Evolutionary conservation across 805 yeast species (phyloP), one percentile per base, ranked within the genome.

Genomic region (Tetrapisispora arboricola): DNA sequence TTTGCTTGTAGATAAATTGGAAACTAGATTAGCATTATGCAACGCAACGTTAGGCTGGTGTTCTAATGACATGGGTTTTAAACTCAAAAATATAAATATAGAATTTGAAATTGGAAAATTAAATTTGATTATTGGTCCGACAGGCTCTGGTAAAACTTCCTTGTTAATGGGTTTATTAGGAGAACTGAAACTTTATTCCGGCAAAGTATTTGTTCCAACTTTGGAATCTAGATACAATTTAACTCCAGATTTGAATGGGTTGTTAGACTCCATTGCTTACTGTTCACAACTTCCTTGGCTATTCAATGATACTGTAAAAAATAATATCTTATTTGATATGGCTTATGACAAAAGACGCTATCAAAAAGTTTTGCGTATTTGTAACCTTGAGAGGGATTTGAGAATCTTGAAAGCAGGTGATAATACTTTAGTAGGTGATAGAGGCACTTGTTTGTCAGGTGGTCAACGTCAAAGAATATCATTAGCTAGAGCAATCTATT

Each of bases 391-490:
- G 31, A 80, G 95, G 51, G 98, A 90, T 64, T 73, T 90, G 40
- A 84, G 84, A 59, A 87, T 90, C 44, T 68, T 92, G 50, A 78
- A 79, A 44, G 84, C 79, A 40, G 97, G 97, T 47, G 98, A 90
- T 63, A 72, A 75, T 57, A 92, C 98, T 11, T 92, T 86, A 63
- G 83, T 92, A 60, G 97, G 97, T 60, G 97, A 92, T 65, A 90
- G 90, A 66, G 98, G 98, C 63, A 85, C 90, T 42, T 81, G 96
- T 1, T 70, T 90, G 44, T 87, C 96, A 24, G 98, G 98, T 52
- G 98, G 98, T 43, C 98, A 90, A 65, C 90, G 90, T 59, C 97
- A 92, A 65, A 78, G 97, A 63, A 88, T 90, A 28, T 88, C 96
- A 0, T 70, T 90, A 42, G 98, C 98, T 1, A 78, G 98, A 60